phyloP scores from a whole-genome alignment of 345 rosid genomes.

The Firmiana major region DNA sequence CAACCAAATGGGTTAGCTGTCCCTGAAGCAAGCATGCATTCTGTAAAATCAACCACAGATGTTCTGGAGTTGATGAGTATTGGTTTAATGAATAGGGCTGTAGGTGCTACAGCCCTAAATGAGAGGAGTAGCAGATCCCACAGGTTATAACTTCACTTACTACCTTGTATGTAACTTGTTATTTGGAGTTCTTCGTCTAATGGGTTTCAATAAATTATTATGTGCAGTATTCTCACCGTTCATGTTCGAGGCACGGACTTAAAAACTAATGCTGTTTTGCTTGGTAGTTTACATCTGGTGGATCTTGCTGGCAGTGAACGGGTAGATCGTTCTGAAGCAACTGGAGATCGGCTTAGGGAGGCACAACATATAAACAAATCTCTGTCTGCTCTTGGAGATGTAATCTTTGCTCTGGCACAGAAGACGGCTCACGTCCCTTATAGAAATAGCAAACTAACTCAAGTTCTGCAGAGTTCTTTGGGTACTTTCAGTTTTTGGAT shows the following conservation, averaged over 20 bases:
- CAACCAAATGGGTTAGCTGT: conserved; percentile 98
- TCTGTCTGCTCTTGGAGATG: conserved; percentile 93
- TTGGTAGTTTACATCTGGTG: conserved; percentile 81
- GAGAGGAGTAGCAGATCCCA: conserved; percentile 99
- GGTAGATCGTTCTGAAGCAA: conserved; percentile 94
- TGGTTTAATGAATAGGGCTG: conserved; percentile 81
- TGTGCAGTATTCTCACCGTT: conserved; percentile 84
- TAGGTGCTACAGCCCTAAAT: conserved; percentile 88
- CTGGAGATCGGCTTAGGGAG: conserved; percentile 93
- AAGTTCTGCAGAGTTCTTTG: conserved; percentile 95
- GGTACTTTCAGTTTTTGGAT: conserved; percentile 40
- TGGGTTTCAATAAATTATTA: conserved; percentile 10
- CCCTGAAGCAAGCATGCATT: conserved; percentile 93
- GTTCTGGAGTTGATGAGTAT: conserved; percentile 82
- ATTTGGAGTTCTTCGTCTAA: background rate
- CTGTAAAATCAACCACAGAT: conserved; percentile 75
- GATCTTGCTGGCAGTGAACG: conserved; percentile 99
- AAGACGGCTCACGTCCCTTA: conserved; percentile 87
- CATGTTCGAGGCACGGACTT: conserved; percentile 80
- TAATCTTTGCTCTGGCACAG: conserved; percentile 83
- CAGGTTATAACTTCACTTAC: conserved; percentile 45
- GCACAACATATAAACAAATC: conserved; percentile 97
- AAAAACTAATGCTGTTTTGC: conserved; percentile 65
- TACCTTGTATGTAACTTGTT: conserved; percentile 5
- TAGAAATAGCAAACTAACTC: conserved; percentile 95